phyloP scores from a whole-genome alignment of 116 monocot species.

The Trichopus zeylanicus region DNA sequence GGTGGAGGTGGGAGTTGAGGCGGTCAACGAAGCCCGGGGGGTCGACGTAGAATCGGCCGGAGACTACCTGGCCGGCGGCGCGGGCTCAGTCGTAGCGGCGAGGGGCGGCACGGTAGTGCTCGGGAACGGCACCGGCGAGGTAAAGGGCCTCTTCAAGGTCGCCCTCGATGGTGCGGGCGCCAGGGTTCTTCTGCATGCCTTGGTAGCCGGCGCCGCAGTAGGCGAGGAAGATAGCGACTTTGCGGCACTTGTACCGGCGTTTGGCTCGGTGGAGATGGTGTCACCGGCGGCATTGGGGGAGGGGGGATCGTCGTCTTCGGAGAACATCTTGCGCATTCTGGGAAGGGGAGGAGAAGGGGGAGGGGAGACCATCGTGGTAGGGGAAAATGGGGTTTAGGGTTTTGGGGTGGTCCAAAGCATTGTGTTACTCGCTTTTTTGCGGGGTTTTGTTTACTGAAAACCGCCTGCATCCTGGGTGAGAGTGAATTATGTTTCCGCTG shows the following conservation, averaged over 20 bases:
- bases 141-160: conserved; percentile 92
- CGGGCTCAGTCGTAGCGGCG: conserved; percentile 93
- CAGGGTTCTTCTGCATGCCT: conserved; percentile 99
- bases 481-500: too few relatives aligned
- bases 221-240: conserved; percentile 73
- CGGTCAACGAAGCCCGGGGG: conserved; percentile 58
- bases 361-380: too few relatives aligned
- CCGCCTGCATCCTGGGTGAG: too few relatives aligned
- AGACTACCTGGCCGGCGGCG: conserved; percentile 80
- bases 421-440: too few relatives aligned
- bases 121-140: conserved; percentile 67
- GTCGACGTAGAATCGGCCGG: conserved; percentile 85
- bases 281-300: conserved; percentile 2
- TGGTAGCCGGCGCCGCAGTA: conserved; percentile 94
- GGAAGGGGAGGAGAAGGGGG: conserved; percentile 32
- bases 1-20: conserved; percentile 47
- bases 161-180: conserved; percentile 87
- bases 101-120: conserved; percentile 41
- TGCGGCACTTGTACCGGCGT: conserved; percentile 66
- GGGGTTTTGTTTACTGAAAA: too few relatives aligned
- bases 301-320: conserved; percentile 20
- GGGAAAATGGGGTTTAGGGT: too few relatives aligned
- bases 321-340: conserved; percentile 69
- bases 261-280: not conserved
- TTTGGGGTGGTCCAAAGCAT: too few relatives aligned